Evolutionary conservation across 2,329 filamentous ascomycete species (phyloP), one percentile per base, ranked within the genome.

Genomic region (Neonectria neomacrospora): DNA sequence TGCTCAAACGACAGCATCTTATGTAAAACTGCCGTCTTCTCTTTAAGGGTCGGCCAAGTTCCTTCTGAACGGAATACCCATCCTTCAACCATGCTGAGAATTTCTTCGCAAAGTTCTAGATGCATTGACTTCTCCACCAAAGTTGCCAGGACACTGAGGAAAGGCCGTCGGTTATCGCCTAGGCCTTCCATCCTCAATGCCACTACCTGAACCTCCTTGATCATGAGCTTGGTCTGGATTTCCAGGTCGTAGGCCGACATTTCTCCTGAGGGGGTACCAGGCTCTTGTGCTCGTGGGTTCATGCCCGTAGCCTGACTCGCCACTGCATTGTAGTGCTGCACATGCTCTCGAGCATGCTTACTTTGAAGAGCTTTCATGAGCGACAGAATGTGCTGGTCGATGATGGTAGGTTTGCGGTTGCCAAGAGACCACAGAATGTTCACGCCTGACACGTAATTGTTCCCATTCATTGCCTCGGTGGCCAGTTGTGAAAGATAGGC

Each of bases 1-100:
- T 92, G 89, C 79, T 99, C 96, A 71, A 99, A 99, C 0, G 94
- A 90, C 16, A 98, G 82, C 96, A 99, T 99, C 81, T 99, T 99
- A 73, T 97, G 94, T n/a, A 99, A 82, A 1, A 99, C 96, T 1
- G 96, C 96, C 0, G 95, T 98, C 82, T 99, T 99, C 80, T 99
- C 96, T 78, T 99, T 99, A 1, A 99, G 85, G 0, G 96, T 99
- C 0, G 96, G 96, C 86, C 96, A 97, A 2, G 94, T 96, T 67
- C 97, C 96, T 62, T 93, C 94, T 0, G 93, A 96, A 68, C 93
- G 88, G 82, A 99, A 99, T 6, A 99, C 92, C 96, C 96, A 99
- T 32, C 86, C 87, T 76, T 98, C 95, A 4, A 97, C 95, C 87
- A 99, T 95, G 54, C 91, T 89, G 28, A 99, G 82, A 58, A 99